Percentiles rank a stretch among this genome's conserved stretches.
Evolutionary conservation across 1,284 basidiomycete genomes (phyloP).

Genomic region (Cutaneotrichosporon arboriforme): DNA sequence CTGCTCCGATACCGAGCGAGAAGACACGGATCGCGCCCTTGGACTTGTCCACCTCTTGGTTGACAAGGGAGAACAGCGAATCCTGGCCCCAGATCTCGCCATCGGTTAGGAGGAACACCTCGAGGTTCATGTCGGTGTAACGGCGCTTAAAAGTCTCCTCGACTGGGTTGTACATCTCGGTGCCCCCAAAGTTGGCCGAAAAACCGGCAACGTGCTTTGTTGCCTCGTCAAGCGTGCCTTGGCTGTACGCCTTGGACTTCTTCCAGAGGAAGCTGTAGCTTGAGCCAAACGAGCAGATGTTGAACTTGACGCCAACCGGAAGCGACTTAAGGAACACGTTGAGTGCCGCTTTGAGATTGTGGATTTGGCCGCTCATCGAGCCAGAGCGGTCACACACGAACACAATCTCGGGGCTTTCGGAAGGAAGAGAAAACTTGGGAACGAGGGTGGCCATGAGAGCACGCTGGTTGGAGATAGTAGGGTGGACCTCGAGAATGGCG

Average conservation of each 20-base stretch:
- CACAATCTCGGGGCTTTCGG: constrained; percentile 21
- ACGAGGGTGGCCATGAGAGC: constrained; percentile 15
- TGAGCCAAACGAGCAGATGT: constrained; percentile 27
- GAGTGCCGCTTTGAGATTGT: constrained; percentile 13
- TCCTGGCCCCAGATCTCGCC: constrained; percentile 29
- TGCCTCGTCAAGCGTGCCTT: constrained; percentile 19
- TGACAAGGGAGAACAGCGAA: constrained; percentile 10
- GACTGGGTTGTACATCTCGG: constrained; percentile 24
- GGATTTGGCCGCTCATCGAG: constrained; percentile 22
- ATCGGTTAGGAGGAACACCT: constrained; percentile 33
- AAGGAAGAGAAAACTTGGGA: constrained; percentile 8
- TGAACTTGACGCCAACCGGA: constrained; percentile 24
- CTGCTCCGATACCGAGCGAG: constrained; percentile 26
- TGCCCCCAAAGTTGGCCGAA: constrained; percentile 23
- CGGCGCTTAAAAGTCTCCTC: constrained; percentile 17
- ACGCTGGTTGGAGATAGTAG: constrained; percentile 4
- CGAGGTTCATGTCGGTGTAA: constrained; percentile 17
- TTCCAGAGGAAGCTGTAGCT: constrained; percentile 8
- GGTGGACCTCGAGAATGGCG: constrained; percentile 21
- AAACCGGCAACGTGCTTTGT: constrained; percentile 18
- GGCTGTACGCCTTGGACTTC: constrained; percentile 5
- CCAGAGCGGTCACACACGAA: constrained; percentile 33
- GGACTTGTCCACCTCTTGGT: not conserved
- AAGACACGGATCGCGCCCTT: constrained; percentile 24
- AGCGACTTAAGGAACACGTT: constrained; percentile 21